Conservation (phyloP, 1,284 basidiomycete genomes). For the Melampsora medusae region DNA sequence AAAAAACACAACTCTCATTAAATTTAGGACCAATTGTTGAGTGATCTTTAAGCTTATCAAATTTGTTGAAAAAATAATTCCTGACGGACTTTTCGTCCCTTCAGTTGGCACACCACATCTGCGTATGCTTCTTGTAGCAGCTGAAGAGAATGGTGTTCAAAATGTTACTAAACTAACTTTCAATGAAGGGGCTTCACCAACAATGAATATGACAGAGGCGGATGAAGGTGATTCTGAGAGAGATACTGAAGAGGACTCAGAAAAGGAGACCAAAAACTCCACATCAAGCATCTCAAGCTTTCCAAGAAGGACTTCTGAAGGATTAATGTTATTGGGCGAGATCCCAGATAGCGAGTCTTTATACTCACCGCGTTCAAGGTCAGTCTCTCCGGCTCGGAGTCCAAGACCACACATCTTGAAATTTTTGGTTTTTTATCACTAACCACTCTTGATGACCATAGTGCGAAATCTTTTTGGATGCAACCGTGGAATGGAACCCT, state of each 20-base stretch:
- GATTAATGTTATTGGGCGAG: conserved; percentile 13
- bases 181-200: background rate
- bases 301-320: conserved; percentile 17
- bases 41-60: background rate
- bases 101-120: conserved; percentile 30
- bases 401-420: background rate
- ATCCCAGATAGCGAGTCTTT: conserved; percentile 20
- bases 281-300: conserved; percentile 14
- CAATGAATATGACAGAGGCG: background rate
- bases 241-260: background rate
- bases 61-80: background rate
- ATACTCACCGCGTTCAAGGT: conserved; percentile 12
- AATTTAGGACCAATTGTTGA: background rate
- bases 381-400: background rate
- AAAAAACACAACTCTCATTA: background rate
- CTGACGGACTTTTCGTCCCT: background rate
- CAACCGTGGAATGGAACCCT: conserved; percentile 33
- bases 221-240: conserved; percentile 2
- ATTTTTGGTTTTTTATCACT: background rate
- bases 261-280: background rate
- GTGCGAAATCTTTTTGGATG: background rate
- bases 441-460: background rate
- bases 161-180: background rate
- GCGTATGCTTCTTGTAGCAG: conserved; percentile 11
- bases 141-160: background rate